Evolutionary conservation across 2,329 filamentous ascomycete genomes (phyloP), one percentile per base, ranked within the genome.

Genomic region (Paramyrothecium sp.): DNA sequence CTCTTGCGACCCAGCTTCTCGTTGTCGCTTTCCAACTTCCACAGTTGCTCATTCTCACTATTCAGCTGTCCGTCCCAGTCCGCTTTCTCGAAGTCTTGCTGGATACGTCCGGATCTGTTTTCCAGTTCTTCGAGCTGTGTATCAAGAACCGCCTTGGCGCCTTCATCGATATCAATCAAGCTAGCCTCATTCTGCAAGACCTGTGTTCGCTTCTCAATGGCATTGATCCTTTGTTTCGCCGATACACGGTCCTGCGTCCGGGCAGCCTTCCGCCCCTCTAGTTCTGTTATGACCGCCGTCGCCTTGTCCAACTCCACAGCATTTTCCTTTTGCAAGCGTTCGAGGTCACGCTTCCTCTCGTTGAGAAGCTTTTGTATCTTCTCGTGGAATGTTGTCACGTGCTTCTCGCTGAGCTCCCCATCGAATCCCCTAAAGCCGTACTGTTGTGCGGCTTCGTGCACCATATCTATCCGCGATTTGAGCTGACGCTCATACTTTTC

Each of bases 351-450:
- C 64, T 89, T 91, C 73, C 96, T 94, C 56, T 97, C 92, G 54
- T 82, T 82, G 11, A 89, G 79, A 46, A 92, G 81, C 67, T 88
- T 93, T 49, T 88, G 83, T 51, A 98, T 85, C 61, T 87, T 88
- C 7, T 89, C 87, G 71, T 91, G 87, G 70, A 98, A 98, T 2
- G 88, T 82, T 44, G 83, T 80, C 41, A 96, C 87, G 56, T 91
- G 85, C 26, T 78, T 79, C 55, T 96, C 89, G 34, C 88, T 87
- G 49, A 97, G 76, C 13, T 92, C 86, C 20, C 88, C 85, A 61
- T 97, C 92, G 67, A 90, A 97, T 0, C 93, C 93, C 34, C 91
- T 88, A 60, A 99, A 90, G 58, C 85, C 87, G 71, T 97, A 90
- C 23, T 81, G 81, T 49, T 85, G 81, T 17, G 94, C 92, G 38